Base-by-base conservation (phyloP, 1,284 basidiomycete genomes). In the Pseudozyma tsukubaensis region DNA sequence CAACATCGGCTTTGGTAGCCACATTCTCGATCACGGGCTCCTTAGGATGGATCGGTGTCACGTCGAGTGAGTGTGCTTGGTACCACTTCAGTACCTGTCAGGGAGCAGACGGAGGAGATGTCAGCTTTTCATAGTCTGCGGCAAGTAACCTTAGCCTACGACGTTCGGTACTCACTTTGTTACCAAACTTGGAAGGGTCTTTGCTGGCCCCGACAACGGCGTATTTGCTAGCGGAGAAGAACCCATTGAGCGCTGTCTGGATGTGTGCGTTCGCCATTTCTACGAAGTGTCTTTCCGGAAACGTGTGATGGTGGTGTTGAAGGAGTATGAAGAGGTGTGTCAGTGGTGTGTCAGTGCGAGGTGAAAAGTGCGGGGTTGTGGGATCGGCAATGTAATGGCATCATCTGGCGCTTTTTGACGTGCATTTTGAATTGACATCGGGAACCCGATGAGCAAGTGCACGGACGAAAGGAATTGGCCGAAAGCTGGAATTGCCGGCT, bases 1-100 rank as follows among this genome's bases (percentile, higher is more conserved):
- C 66, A 1, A 64, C 50, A n/a, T 68, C 64, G 1, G 66, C 42
- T 24, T 72, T 49, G 1, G 74, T 72, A 2, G 53, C 32, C 4
- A 73, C 34, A 8, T 57, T 59, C 39, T 82, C 82, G 48, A 83
- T 76, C 39, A 60, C 61, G 19, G 63, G 21, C 49, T 78, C 73
- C 36, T 77, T 78, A 9, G 82, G 79, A 45, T 83, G 75, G 34
- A 84, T 77, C 8, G 82, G 80, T 3, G 79, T 80, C 3, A 73
- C 71, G 4, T 76, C 60, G 47, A 83, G 51, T 16, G 68, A 47
- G 40, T 75, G 57, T 9, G 69, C 53, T 34, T 79, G 71, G 48
- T 84, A 83, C 82, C 81, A 84, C 34, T 77, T 78, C 9, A 84
- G 52, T 11, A 81, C 79, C 77, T 79, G 61, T 14, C 11, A 13